These are phyloP conservation scores for apple (Malus domestica) DNA, from an alignment of 306 rosid genomes.

Conservation along the genomic window DNA sequence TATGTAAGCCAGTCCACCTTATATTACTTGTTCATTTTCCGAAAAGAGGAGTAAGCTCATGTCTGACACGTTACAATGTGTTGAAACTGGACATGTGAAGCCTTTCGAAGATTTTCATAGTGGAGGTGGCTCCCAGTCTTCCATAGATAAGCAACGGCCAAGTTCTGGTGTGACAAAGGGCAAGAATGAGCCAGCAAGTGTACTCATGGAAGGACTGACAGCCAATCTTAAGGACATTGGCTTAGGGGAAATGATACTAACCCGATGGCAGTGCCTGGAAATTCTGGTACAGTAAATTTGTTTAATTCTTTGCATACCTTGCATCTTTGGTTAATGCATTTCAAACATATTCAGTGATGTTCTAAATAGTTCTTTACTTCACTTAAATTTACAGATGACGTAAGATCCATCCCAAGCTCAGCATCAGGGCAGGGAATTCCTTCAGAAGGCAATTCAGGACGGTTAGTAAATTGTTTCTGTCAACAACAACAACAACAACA, in stretches of 20 bases:
- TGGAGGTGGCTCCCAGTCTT: conserved; percentile 35
- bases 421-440: conserved; percentile 48
- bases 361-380: neutral
- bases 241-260: conserved; percentile 28
- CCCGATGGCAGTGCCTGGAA: conserved; percentile 32
- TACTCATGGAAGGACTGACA: conserved; percentile 26
- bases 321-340: neutral
- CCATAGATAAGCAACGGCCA: conserved; percentile 33
- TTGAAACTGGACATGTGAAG: conserved; percentile 39
- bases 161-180: neutral
- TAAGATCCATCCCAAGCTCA: conserved; percentile 39
- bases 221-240: conserved; percentile 32
- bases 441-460: conserved; percentile 36
- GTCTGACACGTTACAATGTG: conserved; percentile 12
- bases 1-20: conserved; percentile 33
- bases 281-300: conserved; percentile 45
- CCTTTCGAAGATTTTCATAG: conserved; percentile 43
- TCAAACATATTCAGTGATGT: conserved; percentile 5
- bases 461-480: conserved; percentile 31
- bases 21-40: conserved; percentile 10
- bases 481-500: too few relatives aligned
- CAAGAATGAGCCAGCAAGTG: conserved; percentile 20
- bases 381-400: conserved; percentile 21
- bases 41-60: conserved; percentile 4
- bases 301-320: neutral